Base-by-base conservation (phyloP, 2,329 filamentous ascomycete genomes). In the Colletotrichum agaves region DNA sequence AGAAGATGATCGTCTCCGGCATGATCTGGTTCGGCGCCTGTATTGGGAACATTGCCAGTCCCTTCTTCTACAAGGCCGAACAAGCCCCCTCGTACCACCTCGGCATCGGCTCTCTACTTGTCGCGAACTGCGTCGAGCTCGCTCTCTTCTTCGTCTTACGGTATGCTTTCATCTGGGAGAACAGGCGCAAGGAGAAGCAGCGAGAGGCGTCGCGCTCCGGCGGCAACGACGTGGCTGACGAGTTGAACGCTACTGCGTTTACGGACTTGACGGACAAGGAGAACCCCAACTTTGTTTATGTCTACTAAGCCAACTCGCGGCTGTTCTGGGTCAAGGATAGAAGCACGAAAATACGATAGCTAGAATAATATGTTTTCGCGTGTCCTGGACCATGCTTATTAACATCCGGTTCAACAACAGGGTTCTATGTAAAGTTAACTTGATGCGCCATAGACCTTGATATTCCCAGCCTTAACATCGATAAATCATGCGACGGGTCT, bases 1-100 rank as follows among this genome's bases (percentile, higher is more conserved):
- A 90, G 74, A 89, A 90, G 73, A 87, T 90, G 50, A 84, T 89
- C 27, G 87, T 87, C n/a, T 88, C 88, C 21, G 87, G 85, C 1
- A 83, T 88, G 63, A 80, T 89, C 2, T 89, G 88, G 77, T 79
- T 90, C 10, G 87, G 86, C 0, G 86, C 86, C 63, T 89, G 87
- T 71, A 81, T 85, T 1, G 88, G 87, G 5, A 90, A 90, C 72
- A 88, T 90, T 46, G 83, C 82, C 4, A 85, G 87, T 0, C 88
- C 88, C 0, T 89, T 90, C 75, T 90, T 90, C 77, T 90, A 89
- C 75, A 84, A 84, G 57, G 76, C 82, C 0, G 73, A 80, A n/a
- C 86, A 90, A 70, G 79, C 81, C 3, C 81, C 79, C 4, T 75
- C 74, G 4, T 82, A 82, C 27, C 74, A 72, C 12, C 74, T 79